Evolutionary conservation across 176 grass and related monocot species (phyloP).

Genomic region (Paspalum notatum): DNA sequence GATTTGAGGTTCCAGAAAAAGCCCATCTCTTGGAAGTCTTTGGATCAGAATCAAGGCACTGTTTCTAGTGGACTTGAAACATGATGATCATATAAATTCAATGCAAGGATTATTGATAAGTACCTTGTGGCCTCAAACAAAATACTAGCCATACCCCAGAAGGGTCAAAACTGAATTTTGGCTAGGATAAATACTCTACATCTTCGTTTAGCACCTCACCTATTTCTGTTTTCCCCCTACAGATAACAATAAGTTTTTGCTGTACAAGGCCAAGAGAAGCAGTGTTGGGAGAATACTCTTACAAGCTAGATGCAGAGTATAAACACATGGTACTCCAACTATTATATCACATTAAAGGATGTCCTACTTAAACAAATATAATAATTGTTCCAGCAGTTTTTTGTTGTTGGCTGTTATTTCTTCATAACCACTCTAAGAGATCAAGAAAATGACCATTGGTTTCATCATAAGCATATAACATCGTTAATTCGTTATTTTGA

Average conservation of each 20-base stretch:
- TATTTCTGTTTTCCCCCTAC: background rate
- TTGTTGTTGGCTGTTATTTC: background rate
- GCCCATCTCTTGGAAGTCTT: background rate
- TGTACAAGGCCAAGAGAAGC: background rate
- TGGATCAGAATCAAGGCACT: background rate
- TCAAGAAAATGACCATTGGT: no score
- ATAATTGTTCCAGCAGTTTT: background rate
- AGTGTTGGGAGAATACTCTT: background rate
- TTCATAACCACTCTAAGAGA: background rate
- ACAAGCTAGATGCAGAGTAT: constrained; percentile 11
- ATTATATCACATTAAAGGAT: background rate
- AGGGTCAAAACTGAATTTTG: background rate
- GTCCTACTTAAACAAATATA: constrained; percentile 4
- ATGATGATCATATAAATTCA: background rate
- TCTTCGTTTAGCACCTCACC: background rate
- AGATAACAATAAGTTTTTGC: background rate
- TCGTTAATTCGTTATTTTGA: no score
- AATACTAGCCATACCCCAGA: no score
- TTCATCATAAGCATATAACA: no score
- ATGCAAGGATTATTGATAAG: background rate
- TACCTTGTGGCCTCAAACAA: background rate
- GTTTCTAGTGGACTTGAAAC: background rate
- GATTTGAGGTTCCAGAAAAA: background rate
- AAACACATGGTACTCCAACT: constrained; percentile 11
- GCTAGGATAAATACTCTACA: background rate